Evolutionary conservation across 805 yeast species (phyloP).

Genomic region (Suhomyces xylopsoci): DNA sequence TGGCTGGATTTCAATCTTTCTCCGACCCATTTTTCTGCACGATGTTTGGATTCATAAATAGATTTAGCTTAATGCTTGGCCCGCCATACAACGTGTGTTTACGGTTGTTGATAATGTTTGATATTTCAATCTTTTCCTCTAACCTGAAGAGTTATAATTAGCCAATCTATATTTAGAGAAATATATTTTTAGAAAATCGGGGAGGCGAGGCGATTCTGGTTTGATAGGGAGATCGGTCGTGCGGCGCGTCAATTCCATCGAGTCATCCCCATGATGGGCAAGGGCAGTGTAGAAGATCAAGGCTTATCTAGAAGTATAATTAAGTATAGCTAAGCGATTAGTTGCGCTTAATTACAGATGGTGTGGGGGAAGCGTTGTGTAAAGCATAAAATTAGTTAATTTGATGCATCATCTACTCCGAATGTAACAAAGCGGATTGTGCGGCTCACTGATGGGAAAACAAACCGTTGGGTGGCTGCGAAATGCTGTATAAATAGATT

Average conservation of each 20-base stretch:
- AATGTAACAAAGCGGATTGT: not conserved
- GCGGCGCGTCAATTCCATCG: not conserved
- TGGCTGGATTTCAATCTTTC: conserved; percentile 92
- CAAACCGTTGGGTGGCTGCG: not conserved
- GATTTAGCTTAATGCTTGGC: not conserved
- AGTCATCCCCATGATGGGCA: not conserved
- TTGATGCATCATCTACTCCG: not conserved
- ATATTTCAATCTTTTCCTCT: not conserved
- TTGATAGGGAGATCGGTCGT: not conserved
- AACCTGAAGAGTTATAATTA: not conserved
- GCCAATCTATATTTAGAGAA: conserved; percentile 1
- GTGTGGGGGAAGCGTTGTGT: not conserved
- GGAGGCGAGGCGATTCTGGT: not conserved
- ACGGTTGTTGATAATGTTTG: not conserved
- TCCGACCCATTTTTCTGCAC: conserved; percentile 73
- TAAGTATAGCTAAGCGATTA: not conserved
- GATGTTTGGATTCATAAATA: not conserved
- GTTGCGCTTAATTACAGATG: not conserved
- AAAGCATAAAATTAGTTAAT: not conserved
- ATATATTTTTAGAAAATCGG: not conserved
- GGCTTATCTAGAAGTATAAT: not conserved
- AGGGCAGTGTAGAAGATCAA: not conserved
- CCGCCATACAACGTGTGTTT: not conserved
- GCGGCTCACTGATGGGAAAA: not conserved
- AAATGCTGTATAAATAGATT: not conserved